phyloP scores from a whole-genome alignment of 345 rosid species.

The Gossypium rotundifolium region DNA sequence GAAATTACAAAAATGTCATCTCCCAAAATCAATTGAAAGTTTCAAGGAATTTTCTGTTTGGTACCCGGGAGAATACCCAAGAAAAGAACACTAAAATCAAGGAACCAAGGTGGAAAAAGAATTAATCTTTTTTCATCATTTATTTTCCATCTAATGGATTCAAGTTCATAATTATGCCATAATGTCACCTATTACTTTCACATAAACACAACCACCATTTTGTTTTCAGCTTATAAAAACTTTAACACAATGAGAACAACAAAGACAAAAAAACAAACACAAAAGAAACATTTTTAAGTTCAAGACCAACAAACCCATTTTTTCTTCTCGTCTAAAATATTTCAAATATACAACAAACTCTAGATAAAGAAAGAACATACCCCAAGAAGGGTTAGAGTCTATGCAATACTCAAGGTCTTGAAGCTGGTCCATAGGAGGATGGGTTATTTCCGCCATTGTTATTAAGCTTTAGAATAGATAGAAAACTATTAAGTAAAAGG shows the following conservation, averaged over 20 bases:
- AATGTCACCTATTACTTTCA: not conserved
- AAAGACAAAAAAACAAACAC: not conserved
- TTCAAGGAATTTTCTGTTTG: not conserved
- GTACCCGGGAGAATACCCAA: not conserved
- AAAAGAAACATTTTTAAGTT: not conserved
- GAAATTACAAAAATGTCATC: not conserved
- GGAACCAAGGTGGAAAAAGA: too few relatives aligned
- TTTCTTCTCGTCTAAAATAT: not conserved
- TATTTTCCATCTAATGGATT: not conserved
- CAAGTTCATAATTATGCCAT: not conserved
- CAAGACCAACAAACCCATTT: not conserved
- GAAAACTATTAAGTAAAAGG: not conserved
- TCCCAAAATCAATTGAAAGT: not conserved
- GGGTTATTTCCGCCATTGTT: constrained; percentile 57
- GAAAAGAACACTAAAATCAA: not conserved
- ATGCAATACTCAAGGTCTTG: constrained; percentile 99
- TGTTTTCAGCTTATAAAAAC: not conserved
- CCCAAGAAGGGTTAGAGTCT: constrained; percentile 99
- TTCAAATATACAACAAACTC: not conserved
- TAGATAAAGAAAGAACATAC: constrained; percentile 26
- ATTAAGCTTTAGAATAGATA: constrained; percentile 5
- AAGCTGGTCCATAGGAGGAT: constrained; percentile 92
- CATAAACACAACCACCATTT: not conserved
- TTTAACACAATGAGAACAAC: not conserved
- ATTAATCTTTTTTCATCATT: not conserved